Evolutionary conservation across 129 eudicot genomes (phyloP), one percentile per base, ranked within the genome.

Genomic region (Artemisia tridentata): DNA sequence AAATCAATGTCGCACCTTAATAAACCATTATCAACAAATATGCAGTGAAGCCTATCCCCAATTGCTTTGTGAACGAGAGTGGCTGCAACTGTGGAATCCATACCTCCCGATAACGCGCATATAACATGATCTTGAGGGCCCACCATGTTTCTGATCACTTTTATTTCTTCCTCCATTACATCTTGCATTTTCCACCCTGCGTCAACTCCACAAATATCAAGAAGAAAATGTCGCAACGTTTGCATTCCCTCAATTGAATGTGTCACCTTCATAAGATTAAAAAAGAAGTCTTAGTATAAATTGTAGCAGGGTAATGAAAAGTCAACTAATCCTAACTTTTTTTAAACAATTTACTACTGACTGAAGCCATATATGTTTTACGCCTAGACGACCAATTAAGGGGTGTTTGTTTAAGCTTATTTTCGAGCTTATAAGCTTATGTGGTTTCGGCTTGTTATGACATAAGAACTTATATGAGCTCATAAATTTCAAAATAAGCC

Each of bases 61-160:
- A 92, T 92, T 14, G 95, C 98, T 65, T 84, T 92, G 71, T 92
- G 90, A 74, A 92, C 96, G 49, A 92, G 96, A 21, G 98, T 89
- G 52, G 96, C 98, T 52, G 98, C 98, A 74, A 92, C 98, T 0
- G 98, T 89, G n/a, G 96, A 92, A 80, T 92, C 98, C 8, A 92
- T 96, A 52, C 98, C 96, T 18, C 98, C 98, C 7, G 98, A 92
- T 62, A 92, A 75, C 5, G 96, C 98, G 83, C 98, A 92, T 23
- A 92, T 92, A 45, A 92, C 98, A 79, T 85, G 98, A 58, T 92
- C 96, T 15, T 89, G 88, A 68, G 86, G 78, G 16, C 90, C 91
- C 10, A 92, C 92, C 68, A 78, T 83, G 38, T 59, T 68, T 69
- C 84, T 78, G 11, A 92, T 87, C 25, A 81, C 83, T 77, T 84